Percentiles rank a stretch among this genome's conserved stretches.
Conservation (phyloP, 345 rosid genomes). For the Gossypioides kirkii region DNA sequence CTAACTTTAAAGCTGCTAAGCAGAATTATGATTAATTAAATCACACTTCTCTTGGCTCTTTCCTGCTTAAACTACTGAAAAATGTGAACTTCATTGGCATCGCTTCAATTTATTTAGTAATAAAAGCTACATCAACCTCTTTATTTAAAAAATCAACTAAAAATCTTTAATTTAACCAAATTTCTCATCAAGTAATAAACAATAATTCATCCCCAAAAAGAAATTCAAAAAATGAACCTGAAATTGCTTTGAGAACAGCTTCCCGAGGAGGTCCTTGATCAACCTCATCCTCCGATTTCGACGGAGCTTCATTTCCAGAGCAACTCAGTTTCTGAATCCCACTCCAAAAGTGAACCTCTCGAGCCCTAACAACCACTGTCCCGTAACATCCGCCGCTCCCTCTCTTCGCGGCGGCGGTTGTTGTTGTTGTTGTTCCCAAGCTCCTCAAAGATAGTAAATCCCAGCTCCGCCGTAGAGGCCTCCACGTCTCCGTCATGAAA, state of each 20-base stretch:
- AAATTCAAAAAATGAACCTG: conserved; percentile 38
- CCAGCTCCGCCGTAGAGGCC: conserved; percentile 30
- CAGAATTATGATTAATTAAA: not conserved
- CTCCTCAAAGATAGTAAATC: conserved; percentile 11
- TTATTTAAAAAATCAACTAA: no score
- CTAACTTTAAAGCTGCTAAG: not conserved
- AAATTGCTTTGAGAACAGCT: conserved; percentile 91
- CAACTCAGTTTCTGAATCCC: conserved; percentile 17
- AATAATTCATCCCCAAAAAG: not conserved
- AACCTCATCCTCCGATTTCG: conserved; percentile 7
- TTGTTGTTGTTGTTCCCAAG: conserved; percentile 5
- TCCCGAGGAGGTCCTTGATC: conserved; percentile 71
- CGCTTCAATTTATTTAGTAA: not conserved
- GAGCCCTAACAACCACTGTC: conserved; percentile 3
- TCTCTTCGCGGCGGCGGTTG: not conserved
- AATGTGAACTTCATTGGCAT: not conserved
- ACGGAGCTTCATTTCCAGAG: conserved; percentile 21
- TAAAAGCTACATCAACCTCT: not conserved
- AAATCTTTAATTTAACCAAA: no score
- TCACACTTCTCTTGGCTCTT: not conserved
- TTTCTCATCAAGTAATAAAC: not conserved
- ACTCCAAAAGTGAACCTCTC: conserved; percentile 4
- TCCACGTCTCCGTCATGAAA: conserved; percentile 50
- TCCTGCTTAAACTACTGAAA: not conserved
- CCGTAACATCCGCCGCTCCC: conserved; percentile 9